Evolutionary conservation across 208 protist species (phyloP).

Genomic region (Baffinella frigidus): DNA sequence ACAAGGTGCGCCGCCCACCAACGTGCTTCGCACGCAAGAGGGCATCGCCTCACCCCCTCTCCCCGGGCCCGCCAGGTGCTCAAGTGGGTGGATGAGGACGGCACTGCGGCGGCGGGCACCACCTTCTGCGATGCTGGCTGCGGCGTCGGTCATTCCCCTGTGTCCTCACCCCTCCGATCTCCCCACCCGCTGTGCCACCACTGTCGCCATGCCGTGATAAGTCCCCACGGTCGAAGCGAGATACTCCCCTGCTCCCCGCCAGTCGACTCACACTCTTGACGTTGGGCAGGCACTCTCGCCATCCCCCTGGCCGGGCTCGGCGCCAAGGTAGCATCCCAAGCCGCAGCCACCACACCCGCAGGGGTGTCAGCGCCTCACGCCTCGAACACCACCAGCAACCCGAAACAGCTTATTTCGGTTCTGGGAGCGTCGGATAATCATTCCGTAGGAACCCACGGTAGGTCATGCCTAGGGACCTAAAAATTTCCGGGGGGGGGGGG

Average conservation of each 20-base stretch:
- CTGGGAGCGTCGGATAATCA: too few species aligned
- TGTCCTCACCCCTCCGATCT: neutral
- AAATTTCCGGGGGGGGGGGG: too few species aligned
- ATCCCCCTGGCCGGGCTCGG: conserved; percentile 68
- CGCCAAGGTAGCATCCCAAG: conserved; percentile 64
- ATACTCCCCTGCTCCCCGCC: too few species aligned
- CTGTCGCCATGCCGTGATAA: too few species aligned
- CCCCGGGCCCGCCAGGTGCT: neutral
- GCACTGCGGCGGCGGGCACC: neutral
- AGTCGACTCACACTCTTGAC: too few species aligned
- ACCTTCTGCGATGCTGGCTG: conserved; percentile 67
- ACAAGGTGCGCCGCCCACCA: conserved; percentile 43
- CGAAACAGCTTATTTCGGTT: too few species aligned
- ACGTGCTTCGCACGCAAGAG: neutral
- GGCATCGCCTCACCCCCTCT: neutral
- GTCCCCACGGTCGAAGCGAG: too few species aligned
- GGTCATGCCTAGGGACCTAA: too few species aligned
- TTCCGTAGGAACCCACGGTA: too few species aligned
- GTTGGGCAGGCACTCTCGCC: conserved; percentile 64
- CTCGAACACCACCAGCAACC: too few species aligned
- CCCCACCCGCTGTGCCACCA: neutral
- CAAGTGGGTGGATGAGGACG: conserved; percentile 66
- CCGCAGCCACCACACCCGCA: too few species aligned
- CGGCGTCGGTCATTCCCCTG: neutral
- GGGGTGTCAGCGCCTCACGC: too few species aligned